Conservation (phyloP, 2,329 filamentous ascomycete genomes). For the Aspergillus alliaceus region DNA sequence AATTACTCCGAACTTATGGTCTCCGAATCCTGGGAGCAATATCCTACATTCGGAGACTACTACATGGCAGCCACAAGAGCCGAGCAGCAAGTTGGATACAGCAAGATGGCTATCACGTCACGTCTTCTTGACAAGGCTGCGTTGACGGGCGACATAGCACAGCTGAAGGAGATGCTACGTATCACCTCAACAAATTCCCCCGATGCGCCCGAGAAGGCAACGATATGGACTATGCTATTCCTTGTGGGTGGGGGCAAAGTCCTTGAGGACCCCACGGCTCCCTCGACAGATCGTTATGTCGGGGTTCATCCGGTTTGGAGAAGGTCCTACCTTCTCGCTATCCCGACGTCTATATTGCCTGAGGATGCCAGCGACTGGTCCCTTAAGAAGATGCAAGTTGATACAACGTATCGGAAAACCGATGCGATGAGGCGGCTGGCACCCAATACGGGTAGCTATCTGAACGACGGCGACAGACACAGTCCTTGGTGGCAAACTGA, state of each 20-base stretch:
- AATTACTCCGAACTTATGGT: background rate
- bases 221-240: background rate
- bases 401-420: background rate
- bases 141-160: background rate
- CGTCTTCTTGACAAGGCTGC: background rate
- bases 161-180: background rate
- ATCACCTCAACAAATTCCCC: background rate
- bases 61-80: background rate
- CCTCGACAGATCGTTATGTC: background rate
- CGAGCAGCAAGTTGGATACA: background rate
- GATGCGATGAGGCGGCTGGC: background rate
- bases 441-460: background rate
- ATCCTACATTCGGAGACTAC: background rate
- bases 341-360: background rate
- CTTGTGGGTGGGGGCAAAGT: background rate
- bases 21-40: background rate
- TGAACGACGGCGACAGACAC: background rate
- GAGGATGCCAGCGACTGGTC: background rate
- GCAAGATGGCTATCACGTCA: background rate
- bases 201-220: background rate
- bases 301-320: background rate
- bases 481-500: background rate
- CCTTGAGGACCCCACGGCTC: background rate
- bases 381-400: background rate
- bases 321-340: background rate